Base-by-base conservation (phyloP, 495 filamentous ascomycete species). In the Oidiodendron maius region DNA sequence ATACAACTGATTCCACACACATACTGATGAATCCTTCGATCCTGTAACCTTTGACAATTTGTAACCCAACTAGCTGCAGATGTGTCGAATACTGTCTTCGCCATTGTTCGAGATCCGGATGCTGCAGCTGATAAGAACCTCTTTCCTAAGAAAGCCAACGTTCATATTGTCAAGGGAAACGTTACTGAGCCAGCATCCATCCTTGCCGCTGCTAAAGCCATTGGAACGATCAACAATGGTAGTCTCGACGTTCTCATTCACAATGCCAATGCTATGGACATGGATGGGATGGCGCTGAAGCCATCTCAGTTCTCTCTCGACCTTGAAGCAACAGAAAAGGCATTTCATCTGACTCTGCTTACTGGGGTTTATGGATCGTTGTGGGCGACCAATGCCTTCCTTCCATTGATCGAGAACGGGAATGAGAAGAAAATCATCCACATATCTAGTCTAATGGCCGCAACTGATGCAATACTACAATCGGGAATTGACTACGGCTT, bases 341-440 rank as follows among this genome's bases (percentile, higher is more conserved):
- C 17, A 21, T 18, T 41, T 15, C 15, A 5, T 3, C 15, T 18
- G 4, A 20, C 51, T 21, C 58, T 71, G 37, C 24, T 64, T 10
- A 60, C 57, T 26, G 74, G 71, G 47, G 51, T 66, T 15, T 11
- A 66, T 37, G 72, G 64, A 16, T 59, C 61, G 34, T 62, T 75
- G 49, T 62, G 74, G 44, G 51, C 69, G 9, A 63, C 67, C 43
- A 64, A 71, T 46, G 46, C 62, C 13, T 75, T 73, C 53, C 13
- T 70, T 2, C 69, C 71, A 18, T 61, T 74, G 0, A 54, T 76
- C 37, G 51, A 56, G 3, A 59, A 65, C 15, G 65, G 70, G 34
- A 53, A 57, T 12, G 49, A 35, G 22, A 75, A 73, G 45, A 77
- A 77, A 44, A 63, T 75, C 38, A 65, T 74, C 34, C 39, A 65